Conservation (phyloP, 108 stramenopile genomes). For the Nitzschia putrida region DNA sequence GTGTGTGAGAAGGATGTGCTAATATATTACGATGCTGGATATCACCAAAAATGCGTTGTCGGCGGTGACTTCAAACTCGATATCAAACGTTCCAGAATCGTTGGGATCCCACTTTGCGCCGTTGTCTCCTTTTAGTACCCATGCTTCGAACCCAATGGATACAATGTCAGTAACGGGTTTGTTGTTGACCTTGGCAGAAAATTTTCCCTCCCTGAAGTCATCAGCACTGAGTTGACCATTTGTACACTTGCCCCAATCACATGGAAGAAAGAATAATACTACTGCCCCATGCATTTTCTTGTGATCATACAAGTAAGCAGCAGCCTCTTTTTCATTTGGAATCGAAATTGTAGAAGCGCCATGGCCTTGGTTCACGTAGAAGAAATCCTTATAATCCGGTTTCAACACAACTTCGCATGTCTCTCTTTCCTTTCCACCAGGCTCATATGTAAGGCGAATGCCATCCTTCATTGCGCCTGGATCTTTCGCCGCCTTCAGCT, state of each 20-base stretch:
- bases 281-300: slow-evolving; percentile 29
- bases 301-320: slow-evolving; percentile 28
- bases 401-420: slow-evolving; percentile 17
- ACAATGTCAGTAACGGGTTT: slow-evolving; percentile 1
- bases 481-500: not conserved
- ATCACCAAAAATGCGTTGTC: slow-evolving; percentile 2
- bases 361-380: slow-evolving; percentile 20
- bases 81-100: not conserved
- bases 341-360: slow-evolving; percentile 38
- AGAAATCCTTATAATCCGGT: slow-evolving; percentile 53
- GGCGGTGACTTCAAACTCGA: not conserved
- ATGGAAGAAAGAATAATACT: slow-evolving; percentile 22
- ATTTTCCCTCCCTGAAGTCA: slow-evolving; percentile 13
- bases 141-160: slow-evolving; percentile 4
- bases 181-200: slow-evolving; percentile 12
- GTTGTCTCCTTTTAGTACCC: slow-evolving; percentile 12
- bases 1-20: not conserved
- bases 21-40: slow-evolving; percentile 18
- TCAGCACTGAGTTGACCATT: slow-evolving; percentile 23
- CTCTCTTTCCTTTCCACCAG: slow-evolving; percentile 6
- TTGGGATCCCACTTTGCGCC: slow-evolving; percentile 9
- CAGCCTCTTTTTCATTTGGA: slow-evolving; percentile 47
- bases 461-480: not conserved
- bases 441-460: slow-evolving; percentile 5
- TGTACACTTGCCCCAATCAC: slow-evolving; percentile 40